Evolutionary conservation across 2,329 filamentous ascomycete genomes (phyloP), one percentile per base, ranked within the genome.

Genomic region (Penicillium aurantiogriseum): DNA sequence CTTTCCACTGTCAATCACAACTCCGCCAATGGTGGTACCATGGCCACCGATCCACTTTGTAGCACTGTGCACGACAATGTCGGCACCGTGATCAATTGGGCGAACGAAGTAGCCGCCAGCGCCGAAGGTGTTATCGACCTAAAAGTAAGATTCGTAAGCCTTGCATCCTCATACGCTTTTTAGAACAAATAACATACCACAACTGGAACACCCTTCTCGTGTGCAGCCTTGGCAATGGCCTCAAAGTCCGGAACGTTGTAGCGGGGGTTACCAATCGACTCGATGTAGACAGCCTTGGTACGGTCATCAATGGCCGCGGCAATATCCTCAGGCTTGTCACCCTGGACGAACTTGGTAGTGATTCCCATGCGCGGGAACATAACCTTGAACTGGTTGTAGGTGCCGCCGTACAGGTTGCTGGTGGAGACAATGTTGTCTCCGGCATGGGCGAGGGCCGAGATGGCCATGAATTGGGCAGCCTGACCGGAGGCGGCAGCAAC

Each of bases 21-120:
- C 84, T 60, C 92, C 92, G 57, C 84, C 92, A 64, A 97, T 90
- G 27, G 92, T 96, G 40, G 92, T 96, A 60, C 92, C 93, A 76
- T 97, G 93, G 42, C 92, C 92, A 56, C 92, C 92, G 62, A 97
- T 97, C 92, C 92, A 97, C 77, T 97, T 97, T 57, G 92, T 96
- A 11, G 92, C 92, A 39, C 90, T 94, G 82, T 97, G 92, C 25
- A 96, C 90, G 51, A 97, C 88, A 59, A 97, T 96, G 72, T 97
- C 92, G 62, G 90, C 92, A 54, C 92, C 92, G 75, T 96, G 89
- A 25, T 92, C 88, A 68, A 97, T 93, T 40, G 92, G 92, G 7
- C 89, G 86, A 65, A 88, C 81, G 74, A 91, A 95, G 82, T 90
- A 97, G 50, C 93, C 92, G 58, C 92, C 92, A 13, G 92, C 92